A percentile compares a stretch with the other conserved stretches of the same genome.
Conservation (phyloP, 1,284 basidiomycete species). For the Boletus mariae region DNA sequence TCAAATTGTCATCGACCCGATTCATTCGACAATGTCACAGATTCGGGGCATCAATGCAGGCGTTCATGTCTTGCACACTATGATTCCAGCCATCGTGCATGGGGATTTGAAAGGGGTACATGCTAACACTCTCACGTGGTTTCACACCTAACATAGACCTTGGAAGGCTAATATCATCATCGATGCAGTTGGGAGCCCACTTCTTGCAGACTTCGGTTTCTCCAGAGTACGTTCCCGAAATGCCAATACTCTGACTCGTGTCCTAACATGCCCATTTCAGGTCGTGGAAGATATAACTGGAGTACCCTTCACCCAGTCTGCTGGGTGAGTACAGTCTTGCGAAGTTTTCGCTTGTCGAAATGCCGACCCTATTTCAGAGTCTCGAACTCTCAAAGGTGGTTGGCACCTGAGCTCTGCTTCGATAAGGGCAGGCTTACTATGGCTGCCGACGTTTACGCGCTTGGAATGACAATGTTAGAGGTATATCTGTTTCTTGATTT, state of each 20-base stretch:
- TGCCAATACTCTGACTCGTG: neutral
- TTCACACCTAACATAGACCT: constrained; percentile 5
- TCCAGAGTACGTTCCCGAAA: constrained; percentile 38
- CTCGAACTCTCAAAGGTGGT: constrained; percentile 43
- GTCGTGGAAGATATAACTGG: constrained; percentile 54
- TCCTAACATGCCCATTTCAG: constrained; percentile 27
- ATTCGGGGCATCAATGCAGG: constrained; percentile 45
- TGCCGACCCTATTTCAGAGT: constrained; percentile 18
- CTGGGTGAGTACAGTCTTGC: constrained; percentile 30
- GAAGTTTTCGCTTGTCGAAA: neutral
- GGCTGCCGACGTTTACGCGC: constrained; percentile 51
- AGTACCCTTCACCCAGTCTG: constrained; percentile 51
- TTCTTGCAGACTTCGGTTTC: constrained; percentile 58
- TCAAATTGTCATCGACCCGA: neutral
- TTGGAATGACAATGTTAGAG: constrained; percentile 55
- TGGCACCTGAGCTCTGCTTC: constrained; percentile 54
- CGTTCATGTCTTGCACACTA: constrained; percentile 46
- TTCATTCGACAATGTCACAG: constrained; percentile 26
- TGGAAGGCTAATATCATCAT: constrained; percentile 53
- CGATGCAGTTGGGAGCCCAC: constrained; percentile 42
- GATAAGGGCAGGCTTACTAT: constrained; percentile 46
- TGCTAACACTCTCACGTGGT: constrained; percentile 5
- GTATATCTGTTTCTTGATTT: constrained; percentile 23
- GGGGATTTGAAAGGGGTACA: constrained; percentile 52
- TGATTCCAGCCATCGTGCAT: constrained; percentile 48